Percentiles rank a stretch among this genome's conserved stretches.
These are phyloP conservation scores for Microbotryum intermedium DNA, from an alignment of 1,284 basidiomycete genomes.

Conservation along the genomic window DNA sequence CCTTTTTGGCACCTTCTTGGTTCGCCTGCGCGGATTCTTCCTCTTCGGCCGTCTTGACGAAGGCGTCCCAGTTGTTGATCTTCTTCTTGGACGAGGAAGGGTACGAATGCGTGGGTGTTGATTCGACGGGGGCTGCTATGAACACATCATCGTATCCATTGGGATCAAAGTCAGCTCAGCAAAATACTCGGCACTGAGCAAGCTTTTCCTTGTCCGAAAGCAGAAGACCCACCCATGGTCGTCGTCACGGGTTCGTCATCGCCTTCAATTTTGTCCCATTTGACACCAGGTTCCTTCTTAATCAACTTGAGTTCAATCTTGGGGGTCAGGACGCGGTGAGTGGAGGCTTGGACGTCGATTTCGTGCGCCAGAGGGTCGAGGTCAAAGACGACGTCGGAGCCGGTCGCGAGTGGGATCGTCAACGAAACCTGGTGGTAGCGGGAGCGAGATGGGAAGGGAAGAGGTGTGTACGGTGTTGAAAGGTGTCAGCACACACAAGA, in stretches of 20 bases:
- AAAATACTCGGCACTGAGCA: not conserved
- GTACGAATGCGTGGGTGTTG: conserved; percentile 26
- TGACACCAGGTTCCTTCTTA: conserved; percentile 52
- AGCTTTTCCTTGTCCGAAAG: not conserved
- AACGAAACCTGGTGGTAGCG: conserved; percentile 29
- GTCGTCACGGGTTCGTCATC: conserved; percentile 38
- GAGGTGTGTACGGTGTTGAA: not conserved
- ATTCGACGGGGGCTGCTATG: not conserved
- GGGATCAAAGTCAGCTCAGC: too few species aligned
- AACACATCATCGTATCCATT: not conserved
- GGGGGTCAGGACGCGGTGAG: conserved; percentile 63
- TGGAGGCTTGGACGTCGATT: conserved; percentile 57
- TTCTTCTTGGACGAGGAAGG: conserved; percentile 36
- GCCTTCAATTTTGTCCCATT: conserved; percentile 69
- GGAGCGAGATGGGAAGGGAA: not conserved
- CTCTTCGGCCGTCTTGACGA: conserved; percentile 50
- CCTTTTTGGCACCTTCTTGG: conserved; percentile 50
- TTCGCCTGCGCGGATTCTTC: conserved; percentile 48
- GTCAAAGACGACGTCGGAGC: conserved; percentile 32
- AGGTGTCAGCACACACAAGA: not conserved
- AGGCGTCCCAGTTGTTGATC: conserved; percentile 71
- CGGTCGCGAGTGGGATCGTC: conserved; percentile 32
- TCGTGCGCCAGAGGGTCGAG: conserved; percentile 71
- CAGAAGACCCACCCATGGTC: conserved; percentile 26
- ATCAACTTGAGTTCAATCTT: conserved; percentile 68